These are phyloP conservation scores for Roridomyces roridus DNA, from an alignment of 768 basidiomycete species.

Conservation along the genomic window DNA sequence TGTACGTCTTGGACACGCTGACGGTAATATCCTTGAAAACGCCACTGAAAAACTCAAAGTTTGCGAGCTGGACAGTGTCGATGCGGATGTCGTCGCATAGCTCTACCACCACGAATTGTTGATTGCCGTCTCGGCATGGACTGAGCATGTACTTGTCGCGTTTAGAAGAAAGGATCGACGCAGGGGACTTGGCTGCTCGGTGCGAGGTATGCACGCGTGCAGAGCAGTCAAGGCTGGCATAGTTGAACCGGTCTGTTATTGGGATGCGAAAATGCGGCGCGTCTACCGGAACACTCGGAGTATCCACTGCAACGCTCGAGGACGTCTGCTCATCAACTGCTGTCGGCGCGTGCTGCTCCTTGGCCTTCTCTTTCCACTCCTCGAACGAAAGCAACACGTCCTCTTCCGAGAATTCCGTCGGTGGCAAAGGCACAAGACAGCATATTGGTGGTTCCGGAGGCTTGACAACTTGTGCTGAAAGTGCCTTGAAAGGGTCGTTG, in stretches of 20 bases:
- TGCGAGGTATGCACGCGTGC: constrained; percentile 90
- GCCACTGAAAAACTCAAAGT: constrained; percentile 98
- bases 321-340: too few relatives aligned
- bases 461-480: constrained; percentile 55
- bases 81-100: constrained; percentile 97
- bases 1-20: constrained; percentile 84
- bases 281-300: constrained; percentile 30
- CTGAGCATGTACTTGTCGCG: constrained; percentile 97
- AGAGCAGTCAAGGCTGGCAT: constrained; percentile 91
- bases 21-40: constrained; percentile 93
- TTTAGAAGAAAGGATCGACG: constrained; percentile 85
- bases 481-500: constrained; percentile 68
- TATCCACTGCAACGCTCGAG: not conserved
- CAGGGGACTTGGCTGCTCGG: constrained; percentile 78
- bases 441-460: constrained; percentile 67
- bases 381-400: constrained; percentile 81
- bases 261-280: constrained; percentile 76
- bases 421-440: constrained; percentile 63
- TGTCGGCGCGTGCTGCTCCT: too few relatives aligned
- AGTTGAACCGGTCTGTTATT: constrained; percentile 90
- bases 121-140: constrained; percentile 73
- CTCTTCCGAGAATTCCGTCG: constrained; percentile 59
- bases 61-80: constrained; percentile 94
- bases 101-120: constrained; percentile 90
- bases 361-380: constrained; percentile 78